phyloP scores from a whole-genome alignment of 2,329 filamentous ascomycete genomes.

The Orbilia oligospora region DNA sequence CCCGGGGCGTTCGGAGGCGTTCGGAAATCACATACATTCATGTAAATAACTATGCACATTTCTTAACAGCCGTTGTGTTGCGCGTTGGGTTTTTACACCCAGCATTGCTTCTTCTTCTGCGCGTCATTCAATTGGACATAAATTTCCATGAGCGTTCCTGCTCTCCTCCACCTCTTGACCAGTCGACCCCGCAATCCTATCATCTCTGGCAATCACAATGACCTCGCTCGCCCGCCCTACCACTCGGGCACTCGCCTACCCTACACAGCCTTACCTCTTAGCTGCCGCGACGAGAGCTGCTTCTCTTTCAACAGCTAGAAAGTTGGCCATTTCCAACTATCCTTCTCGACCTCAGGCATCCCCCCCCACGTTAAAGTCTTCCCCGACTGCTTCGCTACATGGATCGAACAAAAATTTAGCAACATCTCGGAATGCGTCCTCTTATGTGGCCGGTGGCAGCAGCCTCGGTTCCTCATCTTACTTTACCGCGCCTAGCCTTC shows the following conservation, averaged over 20 bases:
- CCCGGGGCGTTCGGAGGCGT: slow-evolving; percentile 11
- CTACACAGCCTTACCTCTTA: slow-evolving; percentile 23
- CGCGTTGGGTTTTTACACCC: slow-evolving; percentile 24
- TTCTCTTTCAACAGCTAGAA: slow-evolving; percentile 46
- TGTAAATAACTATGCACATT: slow-evolving; percentile 3
- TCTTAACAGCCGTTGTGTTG: slow-evolving; percentile 32
- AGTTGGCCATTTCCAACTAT: slow-evolving; percentile 26
- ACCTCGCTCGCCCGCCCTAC: slow-evolving; percentile 31
- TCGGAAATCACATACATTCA: background rate
- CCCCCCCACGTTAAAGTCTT: background rate
- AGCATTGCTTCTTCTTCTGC: slow-evolving; percentile 15
- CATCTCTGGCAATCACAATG: slow-evolving; percentile 25
- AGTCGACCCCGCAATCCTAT: slow-evolving; percentile 6
- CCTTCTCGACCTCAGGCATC: slow-evolving; percentile 44
- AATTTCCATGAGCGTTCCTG: slow-evolving; percentile 14
- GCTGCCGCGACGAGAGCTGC: slow-evolving; percentile 18
- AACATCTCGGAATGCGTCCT: slow-evolving; percentile 40
- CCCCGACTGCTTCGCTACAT: slow-evolving; percentile 5
- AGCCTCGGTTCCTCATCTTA: slow-evolving; percentile 36
- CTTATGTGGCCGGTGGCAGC: slow-evolving; percentile 16
- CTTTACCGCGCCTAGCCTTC: slow-evolving; percentile 71
- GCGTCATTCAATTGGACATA: slow-evolving; percentile 32
- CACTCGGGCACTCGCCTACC: slow-evolving; percentile 30
- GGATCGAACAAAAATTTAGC: slow-evolving; percentile 15
- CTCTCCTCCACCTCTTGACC: slow-evolving; percentile 3